phyloP scores from a whole-genome alignment of 2,329 filamentous ascomycete genomes.

The Pyrenochaeta sp. region DNA sequence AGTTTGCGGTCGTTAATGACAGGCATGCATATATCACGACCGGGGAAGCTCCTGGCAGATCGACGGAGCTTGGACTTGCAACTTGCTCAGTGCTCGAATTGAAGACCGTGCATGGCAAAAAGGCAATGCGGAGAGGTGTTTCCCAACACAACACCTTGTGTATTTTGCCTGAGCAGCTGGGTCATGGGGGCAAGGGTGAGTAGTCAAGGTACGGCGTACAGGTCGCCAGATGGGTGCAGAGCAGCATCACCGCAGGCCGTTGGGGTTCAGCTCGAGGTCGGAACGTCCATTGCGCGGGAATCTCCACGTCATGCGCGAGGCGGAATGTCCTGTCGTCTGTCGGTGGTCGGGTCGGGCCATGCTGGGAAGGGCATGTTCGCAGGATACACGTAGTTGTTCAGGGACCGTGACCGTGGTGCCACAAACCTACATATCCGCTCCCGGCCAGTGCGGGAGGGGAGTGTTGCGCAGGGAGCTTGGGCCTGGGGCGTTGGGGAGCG shows the following conservation, averaged over 20 bases:
- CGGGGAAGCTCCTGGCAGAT: slow-evolving; percentile 30
- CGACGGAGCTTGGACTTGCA: slow-evolving; percentile 40
- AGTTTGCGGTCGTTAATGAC: slow-evolving; percentile 29
- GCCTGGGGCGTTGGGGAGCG: slow-evolving; percentile 11
- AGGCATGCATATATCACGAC: slow-evolving; percentile 28
- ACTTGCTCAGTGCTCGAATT: slow-evolving; percentile 29
- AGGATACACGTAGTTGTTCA: slow-evolving; percentile 27
- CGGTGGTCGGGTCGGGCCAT: slow-evolving; percentile 22
- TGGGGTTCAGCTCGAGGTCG: slow-evolving; percentile 30
- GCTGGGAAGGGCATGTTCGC: slow-evolving; percentile 18
- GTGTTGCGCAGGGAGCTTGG: slow-evolving; percentile 26
- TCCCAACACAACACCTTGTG: slow-evolving; percentile 12
- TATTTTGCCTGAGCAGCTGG: slow-evolving; percentile 21
- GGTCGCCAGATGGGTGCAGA: slow-evolving; percentile 6
- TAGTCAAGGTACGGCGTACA: slow-evolving; percentile 1
- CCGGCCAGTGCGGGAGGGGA: slow-evolving; percentile 20
- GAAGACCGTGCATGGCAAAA: slow-evolving; percentile 1
- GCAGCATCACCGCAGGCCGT: slow-evolving; percentile 20
- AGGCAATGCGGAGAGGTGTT: slow-evolving; percentile 23
- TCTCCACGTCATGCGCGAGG: slow-evolving; percentile 27
- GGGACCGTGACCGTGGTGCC: slow-evolving; percentile 31
- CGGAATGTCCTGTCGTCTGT: slow-evolving; percentile 23
- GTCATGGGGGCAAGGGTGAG: slow-evolving; percentile 21
- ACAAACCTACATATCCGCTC: slow-evolving; percentile 31
- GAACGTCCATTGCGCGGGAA: slow-evolving; percentile 35